These are phyloP conservation scores for Phytophthora lateralis DNA, from an alignment of 352 stramenopile species.

Conservation along the genomic window DNA sequence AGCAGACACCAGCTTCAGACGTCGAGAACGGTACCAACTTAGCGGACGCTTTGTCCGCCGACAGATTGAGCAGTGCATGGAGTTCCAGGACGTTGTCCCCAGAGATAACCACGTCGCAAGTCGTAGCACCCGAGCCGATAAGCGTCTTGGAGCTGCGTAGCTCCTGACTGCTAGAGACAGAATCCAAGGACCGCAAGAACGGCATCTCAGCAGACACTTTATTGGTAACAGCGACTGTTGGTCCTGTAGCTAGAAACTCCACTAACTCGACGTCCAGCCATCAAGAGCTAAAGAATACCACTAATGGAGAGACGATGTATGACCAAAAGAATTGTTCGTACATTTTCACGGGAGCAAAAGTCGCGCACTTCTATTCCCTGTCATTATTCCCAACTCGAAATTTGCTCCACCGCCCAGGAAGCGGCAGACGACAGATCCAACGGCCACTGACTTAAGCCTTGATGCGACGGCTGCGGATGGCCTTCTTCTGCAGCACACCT, in stretches of 20 bases:
- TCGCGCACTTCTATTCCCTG: constrained; percentile 45
- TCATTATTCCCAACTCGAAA: constrained; percentile 61
- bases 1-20: constrained; percentile 43
- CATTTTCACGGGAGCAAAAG: constrained; percentile 41
- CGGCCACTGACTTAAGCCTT: constrained; percentile 63
- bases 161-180: constrained; percentile 27
- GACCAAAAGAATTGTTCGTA: constrained; percentile 13
- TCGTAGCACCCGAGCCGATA: constrained; percentile 46
- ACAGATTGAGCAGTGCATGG: constrained; percentile 61
- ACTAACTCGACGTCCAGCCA: not conserved
- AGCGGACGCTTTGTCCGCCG: constrained; percentile 35
- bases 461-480: constrained; percentile 81
- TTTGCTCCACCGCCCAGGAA: constrained; percentile 10
- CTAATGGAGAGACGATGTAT: no score
- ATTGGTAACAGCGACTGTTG: constrained; percentile 24
- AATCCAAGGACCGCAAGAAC: constrained; percentile 42
- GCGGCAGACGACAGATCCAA: constrained; percentile 21
- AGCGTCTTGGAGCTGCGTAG: constrained; percentile 69
- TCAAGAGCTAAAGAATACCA: not conserved
- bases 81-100: constrained; percentile 51
- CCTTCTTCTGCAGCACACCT: constrained; percentile 83
- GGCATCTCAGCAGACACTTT: constrained; percentile 31
- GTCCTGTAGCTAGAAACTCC: not conserved
- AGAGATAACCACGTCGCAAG: constrained; percentile 66
- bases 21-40: constrained; percentile 64